Conservation (phyloP, 2,329 filamentous ascomycete species). For the Pezicula carpinea region DNA sequence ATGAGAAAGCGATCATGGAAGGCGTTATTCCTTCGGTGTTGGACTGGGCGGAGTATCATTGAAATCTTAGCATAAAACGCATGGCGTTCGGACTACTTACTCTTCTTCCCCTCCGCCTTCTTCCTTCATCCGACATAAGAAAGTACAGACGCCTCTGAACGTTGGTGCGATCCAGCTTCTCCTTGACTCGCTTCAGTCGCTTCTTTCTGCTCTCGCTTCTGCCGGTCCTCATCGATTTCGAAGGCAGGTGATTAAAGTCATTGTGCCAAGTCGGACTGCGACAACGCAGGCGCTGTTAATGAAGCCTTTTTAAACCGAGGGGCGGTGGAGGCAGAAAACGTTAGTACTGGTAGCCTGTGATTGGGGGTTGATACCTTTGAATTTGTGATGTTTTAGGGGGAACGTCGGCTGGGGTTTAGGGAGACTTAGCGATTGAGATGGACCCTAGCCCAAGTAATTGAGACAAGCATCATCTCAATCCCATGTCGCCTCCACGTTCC, state of each 20-base stretch:
- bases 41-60: too few relatives aligned
- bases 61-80: too few relatives aligned
- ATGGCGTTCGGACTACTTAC: too few relatives aligned
- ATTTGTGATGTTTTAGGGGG: too few relatives aligned
- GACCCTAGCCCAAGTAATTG: too few relatives aligned
- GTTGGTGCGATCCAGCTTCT: neutral
- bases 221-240: conserved; percentile 10
- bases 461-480: too few relatives aligned
- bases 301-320: conserved; percentile 38
- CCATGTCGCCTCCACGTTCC: neutral
- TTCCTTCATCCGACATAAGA: too few relatives aligned
- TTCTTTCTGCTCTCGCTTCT: neutral
- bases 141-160: too few relatives aligned
- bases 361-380: neutral
- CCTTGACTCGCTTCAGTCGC: neutral
- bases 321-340: conserved; percentile 27
- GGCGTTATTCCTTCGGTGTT: neutral
- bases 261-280: conserved; percentile 18
- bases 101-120: too few relatives aligned
- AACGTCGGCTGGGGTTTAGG: too few relatives aligned
- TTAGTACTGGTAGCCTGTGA: conserved; percentile 31
- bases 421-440: too few relatives aligned
- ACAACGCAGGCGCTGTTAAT: conserved; percentile 30
- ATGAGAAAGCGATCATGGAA: too few relatives aligned
- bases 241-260: conserved; percentile 9